Base-by-base conservation (phyloP, 1,139 yeast genomes). In the Suzukiozyma palmioleophila region DNA sequence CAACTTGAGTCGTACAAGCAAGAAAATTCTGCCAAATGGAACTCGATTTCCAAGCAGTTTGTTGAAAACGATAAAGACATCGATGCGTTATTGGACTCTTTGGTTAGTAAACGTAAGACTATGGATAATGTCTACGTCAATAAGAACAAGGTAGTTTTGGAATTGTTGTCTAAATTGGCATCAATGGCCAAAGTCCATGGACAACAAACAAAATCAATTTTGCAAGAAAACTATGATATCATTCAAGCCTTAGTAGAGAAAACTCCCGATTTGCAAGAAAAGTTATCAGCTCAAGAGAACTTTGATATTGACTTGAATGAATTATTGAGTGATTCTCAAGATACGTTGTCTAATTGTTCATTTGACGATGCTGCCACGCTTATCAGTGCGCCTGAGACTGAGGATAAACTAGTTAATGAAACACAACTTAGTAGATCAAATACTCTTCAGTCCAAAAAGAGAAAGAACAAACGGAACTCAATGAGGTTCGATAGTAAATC, bases 111-210 rank as follows among this genome's bases (percentile, higher is more conserved):
- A 47, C 57, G 71, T 37, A 65, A 63, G 38, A 54, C 70, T 22
- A 65, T 71, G 66, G 75, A 69, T 46, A 63, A 60, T 43, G 56
- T 75, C 39, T 75, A 76, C 47, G 66, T 62, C 37, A 68, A 64
- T 45, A 75, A 73, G 55, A 76, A 75, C 53, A 66, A 63, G 39
- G 58, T 68, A n/a, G 61, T 75, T 3, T 61, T 71, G 38, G 72
- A 69, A 11, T 66, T 75, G 26, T 61, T 78, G 43, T 50, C 66
- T 6, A 58, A 62, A 35, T 62, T 78, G 41, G 76, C 79, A 1
- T 54, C 57, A 27, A 66, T 74, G 11, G 65, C 80, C 3, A 71
- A 65, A 44, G 50, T 61, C 25, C 81, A 77, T 49, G 81, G 81
- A 39, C 66, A 68, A 56, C 73, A 75, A 45, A 57, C 69, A 38